Conservation (phyloP, 2,329 filamentous ascomycete genomes). For the Curvularia sp. region DNA sequence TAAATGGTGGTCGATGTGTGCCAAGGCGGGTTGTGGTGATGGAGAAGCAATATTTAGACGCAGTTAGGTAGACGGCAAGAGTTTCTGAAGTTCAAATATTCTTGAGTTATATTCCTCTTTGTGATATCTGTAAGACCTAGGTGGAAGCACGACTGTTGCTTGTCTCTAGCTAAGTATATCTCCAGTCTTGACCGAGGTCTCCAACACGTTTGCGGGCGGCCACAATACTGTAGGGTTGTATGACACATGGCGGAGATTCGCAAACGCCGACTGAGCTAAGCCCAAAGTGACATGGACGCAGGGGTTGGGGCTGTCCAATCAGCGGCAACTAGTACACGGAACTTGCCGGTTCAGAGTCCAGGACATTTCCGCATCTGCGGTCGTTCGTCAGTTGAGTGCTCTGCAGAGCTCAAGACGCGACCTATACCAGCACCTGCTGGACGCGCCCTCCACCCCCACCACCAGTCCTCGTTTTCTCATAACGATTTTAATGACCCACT, state of each 20-base stretch:
- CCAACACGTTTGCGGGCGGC: not conserved
- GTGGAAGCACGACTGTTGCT: not conserved
- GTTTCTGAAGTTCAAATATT: slow-evolving; percentile 34
- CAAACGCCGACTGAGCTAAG: slow-evolving; percentile 16
- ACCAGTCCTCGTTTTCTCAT: slow-evolving; percentile 32
- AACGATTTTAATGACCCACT: slow-evolving; percentile 43
- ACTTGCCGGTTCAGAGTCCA: slow-evolving; percentile 16
- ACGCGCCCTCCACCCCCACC: slow-evolving; percentile 39
- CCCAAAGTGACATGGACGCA: not conserved
- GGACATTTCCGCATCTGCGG: slow-evolving; percentile 14
- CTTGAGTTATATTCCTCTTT: not conserved
- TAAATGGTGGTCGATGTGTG: slow-evolving; percentile 12
- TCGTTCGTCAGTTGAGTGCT: slow-evolving; percentile 19
- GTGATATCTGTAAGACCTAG: not conserved
- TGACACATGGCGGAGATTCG: slow-evolving; percentile 6
- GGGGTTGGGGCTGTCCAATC: slow-evolving; percentile 13
- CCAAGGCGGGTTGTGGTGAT: not conserved
- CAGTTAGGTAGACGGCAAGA: slow-evolving; percentile 27
- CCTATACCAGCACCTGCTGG: slow-evolving; percentile 37
- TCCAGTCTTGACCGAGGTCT: not conserved
- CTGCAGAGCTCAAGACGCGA: slow-evolving; percentile 40
- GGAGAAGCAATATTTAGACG: slow-evolving; percentile 37
- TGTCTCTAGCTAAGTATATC: not conserved
- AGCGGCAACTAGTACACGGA: slow-evolving; percentile 2
- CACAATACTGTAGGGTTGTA: not conserved